Evolutionary conservation across 208 protist species (phyloP), one percentile per base, ranked within the genome.

Genomic region (Trypanosoma scelopori): DNA sequence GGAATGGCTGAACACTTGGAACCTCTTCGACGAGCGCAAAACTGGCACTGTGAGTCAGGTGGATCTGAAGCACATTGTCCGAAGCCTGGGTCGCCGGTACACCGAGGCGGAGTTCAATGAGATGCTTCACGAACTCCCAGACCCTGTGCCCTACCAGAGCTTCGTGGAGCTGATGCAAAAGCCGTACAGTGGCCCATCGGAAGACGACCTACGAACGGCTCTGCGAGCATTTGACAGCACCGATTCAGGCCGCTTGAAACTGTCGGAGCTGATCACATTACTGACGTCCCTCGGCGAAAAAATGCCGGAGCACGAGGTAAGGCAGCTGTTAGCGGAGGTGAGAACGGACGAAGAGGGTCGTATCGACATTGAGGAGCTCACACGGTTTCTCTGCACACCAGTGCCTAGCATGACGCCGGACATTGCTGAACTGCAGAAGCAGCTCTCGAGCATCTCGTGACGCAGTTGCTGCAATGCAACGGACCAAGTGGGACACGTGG

Each of bases 81-180:
- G 91, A 73, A 91, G 84, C 60, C 77, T 96, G 3, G 91, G 91
- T 22, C 85, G 88, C 45, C 84, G 87, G 35, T 87, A 94, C 83
- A 94, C 91, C 5, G 87, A 96, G 55, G 82, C 84, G n/a, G 91
- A 96, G 74, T 87, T 96, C 72, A 85, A 81, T 46, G 87, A 92
- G 41, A 65, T 91, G 32, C 74, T 93, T 16, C 55, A 76, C 27
- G 61, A 65, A 25, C 60, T 94, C 43, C 76, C 82, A 5, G 84
- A 96, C 64, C 79, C 79, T 0, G 75, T 89, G 3, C 70, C 79
- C 20, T 90, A 84, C 57, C 71, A 85, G 18, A 51, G 49, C 13
- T 94, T 96, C 59, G 74, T 93, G 22, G 73, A 83, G 47, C 72
- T 96, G 47, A 96, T 96, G 91, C 82, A 82, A 39, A 76, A 91